Evolutionary conservation across 768 basidiomycete genomes (phyloP).

Genomic region (Leucocoprinus birnbaumii): DNA sequence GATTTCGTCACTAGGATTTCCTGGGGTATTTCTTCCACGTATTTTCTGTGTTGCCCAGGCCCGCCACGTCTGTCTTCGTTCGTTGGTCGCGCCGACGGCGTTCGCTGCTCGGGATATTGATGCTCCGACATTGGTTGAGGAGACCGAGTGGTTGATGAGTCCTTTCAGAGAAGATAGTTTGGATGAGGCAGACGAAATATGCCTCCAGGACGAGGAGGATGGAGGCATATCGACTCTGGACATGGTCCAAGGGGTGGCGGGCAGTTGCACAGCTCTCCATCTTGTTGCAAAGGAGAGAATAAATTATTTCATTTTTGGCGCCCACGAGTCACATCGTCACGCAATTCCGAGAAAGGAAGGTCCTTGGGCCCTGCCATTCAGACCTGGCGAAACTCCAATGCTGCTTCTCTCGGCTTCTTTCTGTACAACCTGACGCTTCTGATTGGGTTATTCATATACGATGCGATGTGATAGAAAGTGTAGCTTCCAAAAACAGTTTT

Average conservation of each 20-base stretch:
- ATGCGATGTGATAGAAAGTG: no score
- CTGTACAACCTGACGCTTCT: no score
- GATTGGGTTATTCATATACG: no score
- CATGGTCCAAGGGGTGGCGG: not conserved
- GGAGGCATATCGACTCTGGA: not conserved
- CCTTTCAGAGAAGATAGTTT: not conserved
- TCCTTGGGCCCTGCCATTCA: no score
- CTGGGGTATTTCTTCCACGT: not conserved
- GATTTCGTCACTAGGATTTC: conserved; percentile 31
- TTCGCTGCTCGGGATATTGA: not conserved
- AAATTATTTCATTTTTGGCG: not conserved
- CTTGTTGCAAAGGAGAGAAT: not conserved
- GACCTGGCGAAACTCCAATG: no score
- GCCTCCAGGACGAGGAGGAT: not conserved
- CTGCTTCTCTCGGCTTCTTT: no score
- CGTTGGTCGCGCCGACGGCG: conserved; percentile 5
- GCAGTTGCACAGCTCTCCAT: not conserved
- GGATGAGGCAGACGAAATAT: not conserved
- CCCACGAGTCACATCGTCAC: no score
- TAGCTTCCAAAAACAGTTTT: no score
- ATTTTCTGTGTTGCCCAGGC: conserved; percentile 10
- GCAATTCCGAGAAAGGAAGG: no score
- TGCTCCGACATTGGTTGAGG: not conserved
- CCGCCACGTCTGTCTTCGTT: conserved; percentile 12
- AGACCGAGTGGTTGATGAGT: not conserved